These are phyloP conservation scores for Aphanomyces euteiches DNA, from an alignment of 352 stramenopile species.

Conservation along the genomic window DNA sequence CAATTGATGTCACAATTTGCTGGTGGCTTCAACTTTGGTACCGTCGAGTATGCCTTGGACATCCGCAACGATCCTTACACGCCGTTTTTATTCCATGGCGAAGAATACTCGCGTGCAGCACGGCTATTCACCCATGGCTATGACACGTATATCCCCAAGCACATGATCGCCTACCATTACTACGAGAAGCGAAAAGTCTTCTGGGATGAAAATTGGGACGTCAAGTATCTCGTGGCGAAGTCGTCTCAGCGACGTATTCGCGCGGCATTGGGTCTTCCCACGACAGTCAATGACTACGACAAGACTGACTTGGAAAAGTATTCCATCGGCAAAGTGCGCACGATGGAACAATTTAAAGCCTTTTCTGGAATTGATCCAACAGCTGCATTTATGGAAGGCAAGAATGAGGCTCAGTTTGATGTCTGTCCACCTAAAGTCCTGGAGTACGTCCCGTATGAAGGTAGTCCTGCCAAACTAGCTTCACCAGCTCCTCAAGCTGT, in stretches of 20 bases:
- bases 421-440: too few species aligned
- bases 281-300: constrained; percentile 66
- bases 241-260: constrained; percentile 68
- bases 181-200: constrained; percentile 80
- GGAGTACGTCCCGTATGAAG: too few species aligned
- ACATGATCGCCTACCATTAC: constrained; percentile 74
- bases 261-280: constrained; percentile 50
- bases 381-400: too few species aligned
- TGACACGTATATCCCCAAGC: constrained; percentile 71
- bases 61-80: constrained; percentile 27
- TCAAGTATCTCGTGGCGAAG: constrained; percentile 62
- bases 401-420: too few species aligned
- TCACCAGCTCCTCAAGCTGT: too few species aligned
- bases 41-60: constrained; percentile 10
- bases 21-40: constrained; percentile 30
- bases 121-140: constrained; percentile 27
- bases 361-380: constrained; percentile 44
- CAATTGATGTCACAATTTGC: constrained; percentile 28
- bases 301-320: constrained; percentile 67
- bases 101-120: constrained; percentile 24
- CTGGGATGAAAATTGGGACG: constrained; percentile 72
- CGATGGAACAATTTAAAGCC: constrained; percentile 70
- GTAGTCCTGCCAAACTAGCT: too few species aligned
- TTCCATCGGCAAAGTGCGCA: constrained; percentile 66
- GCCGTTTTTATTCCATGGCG: constrained; percentile 23